phyloP scores from a whole-genome alignment of 805 yeast species.

The Candida endomychidarum region DNA sequence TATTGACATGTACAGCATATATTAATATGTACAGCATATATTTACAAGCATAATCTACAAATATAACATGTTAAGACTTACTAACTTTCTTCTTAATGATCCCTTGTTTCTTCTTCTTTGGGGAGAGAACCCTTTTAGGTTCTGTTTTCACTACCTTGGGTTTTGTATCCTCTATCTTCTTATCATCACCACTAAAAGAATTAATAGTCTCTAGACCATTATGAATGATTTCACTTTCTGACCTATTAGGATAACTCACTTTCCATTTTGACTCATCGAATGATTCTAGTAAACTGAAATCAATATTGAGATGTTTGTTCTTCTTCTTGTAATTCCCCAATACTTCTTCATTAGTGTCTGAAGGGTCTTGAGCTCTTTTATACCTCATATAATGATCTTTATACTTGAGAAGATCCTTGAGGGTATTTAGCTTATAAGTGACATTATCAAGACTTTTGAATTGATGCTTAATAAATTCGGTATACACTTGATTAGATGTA shows the following conservation, averaged over 20 bases:
- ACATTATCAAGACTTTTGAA: conserved; percentile 2
- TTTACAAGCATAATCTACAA: no score
- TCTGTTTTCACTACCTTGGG: background rate
- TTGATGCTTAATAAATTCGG: conserved; percentile 4
- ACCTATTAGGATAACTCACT: background rate
- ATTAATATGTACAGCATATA: no score
- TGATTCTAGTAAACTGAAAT: conserved; percentile 5
- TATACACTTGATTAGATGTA: background rate
- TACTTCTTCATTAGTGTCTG: conserved; percentile 34
- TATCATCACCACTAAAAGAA: background rate
- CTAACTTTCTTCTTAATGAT: conserved; percentile 5
- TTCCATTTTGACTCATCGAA: conserved; percentile 10
- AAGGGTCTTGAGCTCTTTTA: conserved; percentile 33
- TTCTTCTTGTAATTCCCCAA: conserved; percentile 27
- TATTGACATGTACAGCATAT: no score
- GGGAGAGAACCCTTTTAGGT: background rate
- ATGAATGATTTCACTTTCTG: background rate
- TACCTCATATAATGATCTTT: conserved; percentile 35
- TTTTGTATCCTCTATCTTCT: background rate
- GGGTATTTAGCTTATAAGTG: conserved; percentile 16
- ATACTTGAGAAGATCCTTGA: conserved; percentile 21
- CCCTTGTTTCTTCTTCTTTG: conserved; percentile 9
- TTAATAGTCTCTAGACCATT: conserved; percentile 3
- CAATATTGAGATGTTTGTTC: conserved; percentile 8
- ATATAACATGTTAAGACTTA: background rate